Conservation (phyloP, 129 eudicot genomes). For the Ambrosia artemisiifolia region DNA sequence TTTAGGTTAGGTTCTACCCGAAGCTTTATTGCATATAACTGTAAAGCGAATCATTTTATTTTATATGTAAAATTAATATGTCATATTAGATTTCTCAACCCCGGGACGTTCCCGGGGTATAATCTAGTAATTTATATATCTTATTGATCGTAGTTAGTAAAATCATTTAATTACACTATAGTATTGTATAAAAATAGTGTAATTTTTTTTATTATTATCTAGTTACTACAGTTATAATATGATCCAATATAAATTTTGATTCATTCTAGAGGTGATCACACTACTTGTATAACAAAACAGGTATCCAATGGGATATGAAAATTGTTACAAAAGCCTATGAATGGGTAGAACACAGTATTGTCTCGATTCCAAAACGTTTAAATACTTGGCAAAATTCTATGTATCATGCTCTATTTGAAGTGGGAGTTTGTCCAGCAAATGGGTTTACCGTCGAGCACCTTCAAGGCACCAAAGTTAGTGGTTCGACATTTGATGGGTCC, state of each 20-base stretch:
- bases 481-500: constrained; percentile 37
- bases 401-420: constrained; percentile 23
- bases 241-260: constrained; percentile 13
- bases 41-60: too few relatives aligned
- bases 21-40: too few relatives aligned
- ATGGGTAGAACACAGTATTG: constrained; percentile 43
- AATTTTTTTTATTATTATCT: too few relatives aligned
- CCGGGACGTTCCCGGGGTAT: too few relatives aligned
- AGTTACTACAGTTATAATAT: too few relatives aligned
- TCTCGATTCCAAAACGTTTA: background rate
- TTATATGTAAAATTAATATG: too few relatives aligned
- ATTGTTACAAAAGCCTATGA: constrained; percentile 20
- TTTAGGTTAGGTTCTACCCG: too few relatives aligned
- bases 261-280: constrained; percentile 29
- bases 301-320: constrained; percentile 20
- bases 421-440: constrained; percentile 25
- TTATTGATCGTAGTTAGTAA: too few relatives aligned
- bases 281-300: constrained; percentile 21
- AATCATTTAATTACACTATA: too few relatives aligned
- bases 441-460: constrained; percentile 38
- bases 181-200: too few relatives aligned
- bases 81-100: too few relatives aligned
- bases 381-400: constrained; percentile 24
- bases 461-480: constrained; percentile 33
- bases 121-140: too few relatives aligned